Base-by-base conservation (phyloP, 1,139 yeast species). In the Nakaseomyces kungkrabaensis region DNA sequence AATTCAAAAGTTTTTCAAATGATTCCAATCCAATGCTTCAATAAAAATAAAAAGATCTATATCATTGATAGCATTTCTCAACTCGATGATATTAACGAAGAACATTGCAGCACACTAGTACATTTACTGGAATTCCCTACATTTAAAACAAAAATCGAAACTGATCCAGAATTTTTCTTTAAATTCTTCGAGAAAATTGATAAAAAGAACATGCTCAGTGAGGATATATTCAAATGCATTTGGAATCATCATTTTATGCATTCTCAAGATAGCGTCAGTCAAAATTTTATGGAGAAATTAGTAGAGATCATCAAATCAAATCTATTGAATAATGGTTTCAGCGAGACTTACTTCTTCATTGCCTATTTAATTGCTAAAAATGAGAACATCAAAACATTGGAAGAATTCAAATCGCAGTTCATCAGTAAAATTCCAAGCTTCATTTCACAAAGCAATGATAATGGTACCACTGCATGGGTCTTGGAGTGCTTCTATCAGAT, bases 21-120 rank as follows among this genome's bases (percentile, higher is more conserved):
- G 37, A 65, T 80, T 24, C 86, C 87, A 1, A 67, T 74, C 25
- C 77, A 75, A 52, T 77, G 82, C 54, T 72, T 72, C 48, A 72
- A 70, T 46, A 79, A 70, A 58, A 54, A 60, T 8, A 59, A 65
- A 27, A 79, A 76, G 59, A 68, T 68, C 24, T 61, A 61, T 4
- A 53, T 75, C 7, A 56, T 80, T 13, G 68, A 79, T 52, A 51
- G 46, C 5, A 55, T 79, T 22, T 52, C 59, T 6, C 52, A 53
- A 6, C 52, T 45, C 5, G n/a, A 43, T 10, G 22, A 10, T 11
- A 17, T 58, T 53, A 34, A 50, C 4, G 45, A 50, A 5, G 17
- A 33, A 0, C 60, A 57, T 32, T 38, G 51, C 4, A 32, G 34
- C 0, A 42, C 62, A 0, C 47, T 78, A 10, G 42, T 56, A 4